Evolutionary conservation across 2,329 filamentous ascomycete genomes (phyloP).

Genomic region (Dothideomycetidae sp.): DNA sequence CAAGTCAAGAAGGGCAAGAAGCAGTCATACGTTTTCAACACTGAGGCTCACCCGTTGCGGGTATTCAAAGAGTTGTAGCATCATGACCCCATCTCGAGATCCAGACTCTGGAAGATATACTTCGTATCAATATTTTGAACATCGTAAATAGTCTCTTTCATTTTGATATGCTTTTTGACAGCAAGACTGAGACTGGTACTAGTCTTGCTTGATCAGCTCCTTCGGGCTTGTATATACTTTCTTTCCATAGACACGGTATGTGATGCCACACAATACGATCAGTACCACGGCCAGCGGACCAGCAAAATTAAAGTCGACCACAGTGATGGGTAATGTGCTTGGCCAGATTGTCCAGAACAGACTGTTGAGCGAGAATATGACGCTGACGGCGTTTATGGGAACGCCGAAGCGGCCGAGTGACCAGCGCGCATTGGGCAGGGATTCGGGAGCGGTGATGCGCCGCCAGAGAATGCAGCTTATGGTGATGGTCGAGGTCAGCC

Average conservation of each 20-base stretch:
- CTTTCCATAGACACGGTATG: constrained; percentile 20
- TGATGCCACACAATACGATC: constrained; percentile 18
- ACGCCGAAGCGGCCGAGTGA: constrained; percentile 26
- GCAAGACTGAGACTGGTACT: too few relatives aligned
- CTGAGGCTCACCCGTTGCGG: constrained; percentile 48
- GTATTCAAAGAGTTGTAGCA: too few relatives aligned
- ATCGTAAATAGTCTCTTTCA: too few relatives aligned
- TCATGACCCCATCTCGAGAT: too few relatives aligned
- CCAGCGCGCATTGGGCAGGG: constrained; percentile 20
- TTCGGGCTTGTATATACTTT: constrained; percentile 20
- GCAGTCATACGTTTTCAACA: constrained; percentile 49
- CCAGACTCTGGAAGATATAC: too few relatives aligned
- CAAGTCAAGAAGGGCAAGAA: constrained; percentile 37
- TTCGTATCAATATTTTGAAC: too few relatives aligned
- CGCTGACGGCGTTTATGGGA: constrained; percentile 23
- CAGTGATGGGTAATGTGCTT: constrained; percentile 10
- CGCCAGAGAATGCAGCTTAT: constrained; percentile 18
- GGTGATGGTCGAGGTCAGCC: constrained; percentile 7
- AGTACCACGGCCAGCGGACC: constrained; percentile 24
- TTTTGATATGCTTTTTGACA: too few relatives aligned
- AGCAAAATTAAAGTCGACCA: constrained; percentile 22
- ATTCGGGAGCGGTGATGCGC: constrained; percentile 13
- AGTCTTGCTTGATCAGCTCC: constrained; percentile 5
- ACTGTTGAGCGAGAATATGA: constrained; percentile 22
- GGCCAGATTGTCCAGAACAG: constrained; percentile 29